These are phyloP conservation scores for Phytophthora vignae DNA, from an alignment of 352 stramenopile species.

Conservation along the genomic window DNA sequence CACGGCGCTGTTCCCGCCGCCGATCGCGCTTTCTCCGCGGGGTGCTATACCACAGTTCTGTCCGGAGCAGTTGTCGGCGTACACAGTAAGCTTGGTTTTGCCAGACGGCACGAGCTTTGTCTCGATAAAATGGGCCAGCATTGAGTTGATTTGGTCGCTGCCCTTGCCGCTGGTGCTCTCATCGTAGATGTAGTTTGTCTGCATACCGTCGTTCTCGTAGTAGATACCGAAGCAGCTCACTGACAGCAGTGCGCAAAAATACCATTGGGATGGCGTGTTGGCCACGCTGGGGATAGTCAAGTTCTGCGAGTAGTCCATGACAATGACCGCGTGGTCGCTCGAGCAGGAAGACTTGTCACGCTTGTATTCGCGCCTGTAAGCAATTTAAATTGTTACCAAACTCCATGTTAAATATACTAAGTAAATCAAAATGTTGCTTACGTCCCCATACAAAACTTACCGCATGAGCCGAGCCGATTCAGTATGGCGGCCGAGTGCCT, in stretches of 20 bases:
- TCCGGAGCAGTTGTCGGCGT: neutral
- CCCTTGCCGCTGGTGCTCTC: slow-evolving; percentile 25
- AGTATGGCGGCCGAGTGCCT: too few species aligned
- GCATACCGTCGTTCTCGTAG: slow-evolving; percentile 14
- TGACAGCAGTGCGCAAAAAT: slow-evolving; percentile 22
- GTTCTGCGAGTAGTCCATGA: slow-evolving; percentile 37
- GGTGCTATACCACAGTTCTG: too few species aligned
- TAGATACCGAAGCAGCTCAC: slow-evolving; percentile 21
- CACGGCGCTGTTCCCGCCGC: too few species aligned
- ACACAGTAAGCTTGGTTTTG: neutral
- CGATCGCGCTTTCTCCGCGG: too few species aligned
- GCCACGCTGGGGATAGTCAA: slow-evolving; percentile 15
- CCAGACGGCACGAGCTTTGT: neutral
- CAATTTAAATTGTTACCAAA: slow-evolving; percentile 14
- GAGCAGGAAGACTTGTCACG: slow-evolving; percentile 1
- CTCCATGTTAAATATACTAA: neutral
- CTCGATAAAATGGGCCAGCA: slow-evolving; percentile 15
- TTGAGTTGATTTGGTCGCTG: slow-evolving; percentile 29
- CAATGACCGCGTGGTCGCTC: slow-evolving; percentile 9
- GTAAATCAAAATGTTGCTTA: slow-evolving; percentile 16
- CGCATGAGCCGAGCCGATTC: too few species aligned
- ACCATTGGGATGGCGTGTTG: slow-evolving; percentile 23
- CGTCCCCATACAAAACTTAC: too few species aligned
- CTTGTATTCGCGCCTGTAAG: slow-evolving; percentile 21
- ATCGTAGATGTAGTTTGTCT: slow-evolving; percentile 28